Percentiles rank a stretch among this genome's conserved stretches.
Evolutionary conservation across 1,139 yeast genomes (phyloP).

Genomic region (Blastobotrys niveus): DNA sequence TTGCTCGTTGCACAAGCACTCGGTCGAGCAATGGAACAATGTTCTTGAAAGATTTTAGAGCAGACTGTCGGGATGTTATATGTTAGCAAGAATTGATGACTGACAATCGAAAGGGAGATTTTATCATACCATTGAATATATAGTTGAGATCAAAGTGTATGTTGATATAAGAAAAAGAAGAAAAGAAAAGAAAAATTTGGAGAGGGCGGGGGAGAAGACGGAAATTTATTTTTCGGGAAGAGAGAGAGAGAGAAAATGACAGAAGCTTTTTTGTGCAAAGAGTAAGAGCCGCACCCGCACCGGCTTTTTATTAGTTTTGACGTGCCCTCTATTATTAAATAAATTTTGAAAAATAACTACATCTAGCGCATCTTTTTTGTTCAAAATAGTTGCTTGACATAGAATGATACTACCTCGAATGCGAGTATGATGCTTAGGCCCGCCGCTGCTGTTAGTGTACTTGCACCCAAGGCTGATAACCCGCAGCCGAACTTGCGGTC

Average conservation of each 20-base stretch:
- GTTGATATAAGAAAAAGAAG: background rate
- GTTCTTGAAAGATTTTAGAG: conserved; percentile 79
- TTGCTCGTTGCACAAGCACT: conserved; percentile 87
- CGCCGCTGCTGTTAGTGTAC: background rate
- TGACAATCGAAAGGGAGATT: too few species aligned
- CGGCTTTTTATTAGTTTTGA: background rate
- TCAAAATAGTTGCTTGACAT: background rate
- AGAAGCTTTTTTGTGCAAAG: conserved; percentile 1
- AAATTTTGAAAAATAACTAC: background rate
- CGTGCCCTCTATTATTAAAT: too few species aligned
- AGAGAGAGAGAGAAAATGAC: background rate
- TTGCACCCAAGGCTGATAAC: conserved; percentile 2
- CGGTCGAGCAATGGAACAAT: conserved; percentile 93
- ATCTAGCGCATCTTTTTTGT: too few species aligned
- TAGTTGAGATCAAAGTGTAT: background rate
- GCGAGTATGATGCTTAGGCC: background rate
- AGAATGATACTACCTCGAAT: background rate
- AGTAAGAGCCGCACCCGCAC: background rate
- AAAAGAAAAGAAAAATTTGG: background rate
- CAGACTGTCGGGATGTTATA: conserved; percentile 24
- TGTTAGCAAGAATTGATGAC: too few species aligned
- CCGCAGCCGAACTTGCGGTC: conserved; percentile 1
- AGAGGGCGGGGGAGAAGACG: background rate
- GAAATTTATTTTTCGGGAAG: background rate
- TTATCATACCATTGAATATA: too few species aligned